Evolutionary conservation across 2,329 filamentous ascomycete genomes (phyloP).

Genomic region (Neofusicoccum laricinum): DNA sequence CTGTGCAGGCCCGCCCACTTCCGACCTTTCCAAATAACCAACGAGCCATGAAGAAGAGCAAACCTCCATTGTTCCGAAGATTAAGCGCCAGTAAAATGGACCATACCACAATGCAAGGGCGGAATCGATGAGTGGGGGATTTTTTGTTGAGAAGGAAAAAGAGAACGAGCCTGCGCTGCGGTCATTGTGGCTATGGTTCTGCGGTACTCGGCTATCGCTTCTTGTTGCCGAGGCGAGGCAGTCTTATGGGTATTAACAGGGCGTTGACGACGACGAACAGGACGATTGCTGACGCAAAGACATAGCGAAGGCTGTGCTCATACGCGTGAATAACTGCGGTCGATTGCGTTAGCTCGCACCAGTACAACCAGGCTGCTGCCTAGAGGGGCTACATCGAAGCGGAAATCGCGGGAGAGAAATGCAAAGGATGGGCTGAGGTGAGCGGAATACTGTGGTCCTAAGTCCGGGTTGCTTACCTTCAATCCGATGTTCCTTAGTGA

Average conservation of each 20-base stretch:
- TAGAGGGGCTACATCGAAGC: background rate
- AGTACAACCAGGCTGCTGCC: background rate
- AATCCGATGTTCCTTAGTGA: slow-evolving; percentile 44
- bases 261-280: slow-evolving; percentile 50
- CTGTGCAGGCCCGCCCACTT: background rate
- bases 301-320: slow-evolving; percentile 35
- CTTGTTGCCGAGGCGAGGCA: slow-evolving; percentile 52
- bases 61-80: background rate
- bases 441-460: background rate
- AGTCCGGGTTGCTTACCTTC: slow-evolving; percentile 41
- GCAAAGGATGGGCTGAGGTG: background rate
- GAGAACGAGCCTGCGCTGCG: background rate
- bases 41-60: background rate
- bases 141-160: background rate
- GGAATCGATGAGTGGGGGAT: background rate
- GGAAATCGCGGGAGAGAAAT: slow-evolving; percentile 8
- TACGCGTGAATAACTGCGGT: slow-evolving; percentile 39
- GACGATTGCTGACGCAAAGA: slow-evolving; percentile 43
- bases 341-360: background rate
- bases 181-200: background rate
- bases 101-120: slow-evolving; percentile 2
- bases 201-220: background rate
- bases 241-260: slow-evolving; percentile 51
- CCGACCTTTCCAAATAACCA: background rate
- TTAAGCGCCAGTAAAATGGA: background rate